Base-by-base conservation (phyloP, 176 grass and related monocot species). In the Carex kokanica region DNA sequence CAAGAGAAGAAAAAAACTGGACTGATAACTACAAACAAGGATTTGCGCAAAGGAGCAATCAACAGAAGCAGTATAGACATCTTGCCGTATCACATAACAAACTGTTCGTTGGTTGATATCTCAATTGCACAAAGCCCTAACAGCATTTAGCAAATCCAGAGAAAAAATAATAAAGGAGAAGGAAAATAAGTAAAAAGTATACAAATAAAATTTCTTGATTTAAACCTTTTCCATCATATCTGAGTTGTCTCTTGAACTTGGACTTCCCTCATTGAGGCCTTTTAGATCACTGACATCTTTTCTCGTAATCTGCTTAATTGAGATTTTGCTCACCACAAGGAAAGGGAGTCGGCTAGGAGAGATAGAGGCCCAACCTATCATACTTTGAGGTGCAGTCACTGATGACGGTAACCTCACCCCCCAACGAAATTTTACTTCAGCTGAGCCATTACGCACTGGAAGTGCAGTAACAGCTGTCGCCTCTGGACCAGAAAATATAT, bases 401-500 rank as follows among this genome's bases (percentile, higher is more conserved):
- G 70, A 51, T 25, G 70, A 23, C 3, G 70, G 70, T 51, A 74
- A 74, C 70, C 70, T 47, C 70, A 74, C 70, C 8, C 70, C 70
- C 70, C 70, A 74, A 47, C 41, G 43, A 47, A 74, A 74, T 25
- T 49, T 74, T 4, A 74, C 41, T 74, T 74, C 70, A 74, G 70
- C 70, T 74, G 70, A 43, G 4, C 40, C 40, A 74, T 74, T 74
- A 21, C 70, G 70, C 41, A 74, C 70, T 13, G 70, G 70, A 24
- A 74, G 20, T 51, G 70, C 20, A 14, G 43, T 74, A 74, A 74
- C 11, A 51, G 70, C 43, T 23, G 70, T 74, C 41, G 40, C 70
- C 70, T 74, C 70, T 74, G 70, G 18, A 74, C 70, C 70, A 74
- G 70, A 74, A 74, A 74, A 51, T 25, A 51, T 74, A 74, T 74